Evolutionary conservation across 140 eudicot genomes (phyloP).

Genomic region (Erigeron philadelphicus): DNA sequence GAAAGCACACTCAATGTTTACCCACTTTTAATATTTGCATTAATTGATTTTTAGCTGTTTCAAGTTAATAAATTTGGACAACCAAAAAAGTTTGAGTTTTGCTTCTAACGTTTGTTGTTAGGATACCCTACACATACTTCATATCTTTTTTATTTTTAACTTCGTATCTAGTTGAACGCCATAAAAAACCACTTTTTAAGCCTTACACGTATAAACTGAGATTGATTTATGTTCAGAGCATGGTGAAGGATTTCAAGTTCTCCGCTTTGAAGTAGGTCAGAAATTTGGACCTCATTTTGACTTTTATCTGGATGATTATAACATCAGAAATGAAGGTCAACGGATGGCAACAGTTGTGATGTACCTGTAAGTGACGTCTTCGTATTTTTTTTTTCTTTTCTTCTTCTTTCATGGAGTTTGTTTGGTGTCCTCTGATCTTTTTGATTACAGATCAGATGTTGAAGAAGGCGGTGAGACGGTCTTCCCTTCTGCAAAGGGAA

Average conservation of each 20-base stretch:
- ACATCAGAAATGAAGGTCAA: constrained; percentile 71
- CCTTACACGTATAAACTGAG: neutral
- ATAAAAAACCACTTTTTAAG: neutral
- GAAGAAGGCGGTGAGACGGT: constrained; percentile 99
- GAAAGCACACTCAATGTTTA: neutral
- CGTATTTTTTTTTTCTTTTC: neutral
- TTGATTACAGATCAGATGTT: constrained; percentile 69
- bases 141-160: no score
- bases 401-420: neutral
- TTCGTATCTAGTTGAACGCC: neutral
- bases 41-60: neutral
- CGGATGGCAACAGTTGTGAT: constrained; percentile 77
- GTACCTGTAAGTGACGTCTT: constrained; percentile 63
- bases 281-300: constrained; percentile 67
- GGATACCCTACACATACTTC: no score
- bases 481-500: constrained; percentile 78
- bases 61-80: neutral
- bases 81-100: no score
- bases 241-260: constrained; percentile 84
- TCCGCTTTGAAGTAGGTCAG: constrained; percentile 92
- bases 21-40: no score
- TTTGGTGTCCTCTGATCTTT: neutral
- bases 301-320: constrained; percentile 52
- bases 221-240: constrained; percentile 39
- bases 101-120: no score